Base-by-base conservation (phyloP, 2,329 filamentous ascomycete species). In the Hypoxylon sp. region DNA sequence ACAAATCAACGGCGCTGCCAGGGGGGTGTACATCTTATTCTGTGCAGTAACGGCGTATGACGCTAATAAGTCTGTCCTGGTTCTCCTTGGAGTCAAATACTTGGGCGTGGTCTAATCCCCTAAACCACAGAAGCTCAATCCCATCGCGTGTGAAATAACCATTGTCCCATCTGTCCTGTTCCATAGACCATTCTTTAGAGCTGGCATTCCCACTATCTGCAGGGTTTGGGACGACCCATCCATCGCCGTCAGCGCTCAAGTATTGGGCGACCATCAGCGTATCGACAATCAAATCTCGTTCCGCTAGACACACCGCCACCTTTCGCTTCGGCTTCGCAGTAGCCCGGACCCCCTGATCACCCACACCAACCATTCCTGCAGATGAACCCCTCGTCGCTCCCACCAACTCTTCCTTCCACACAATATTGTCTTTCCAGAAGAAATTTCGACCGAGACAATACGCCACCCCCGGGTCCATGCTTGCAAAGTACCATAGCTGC, bases 401-500 rank as follows among this genome's bases (percentile, higher is more conserved):
- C 60, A 84, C 68, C 49, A 92, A 76, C 67, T 91, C 88, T 51
- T 92, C 88, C 71, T 87, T 88, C 90, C 91, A 93, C 6, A 91
- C 79, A 41, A 91, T 87, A 69, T 90, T 92, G 71, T 92, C 85
- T 25, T 83, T 83, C 91, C 91, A 93, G 78, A 91, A 92, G 79
- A 93, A 92, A 72, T 89, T 85, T 2, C 90, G 81, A 0, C 85
- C 86, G 0, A 93, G 80, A 9, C 87, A 88, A 61, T 90, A 85
- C 9, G 90, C 86, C 1, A 91, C 88, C 1, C 89, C 89, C 28
- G 89, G 87, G 71, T 93, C 91, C 59, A 85, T 89, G 48, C 85
- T 87, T 5, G 88, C 91, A 75, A 92, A 92, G 72, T 91, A 93
- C 83, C 87, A 90, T 13, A 93, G 80, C 75, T 90, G 86, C 81